A percentile compares a stretch with the other conserved stretches of the same genome.
Conservation (phyloP, 192 early-diverging fungal species). For the Jimgerdemannia flammicorona region DNA sequence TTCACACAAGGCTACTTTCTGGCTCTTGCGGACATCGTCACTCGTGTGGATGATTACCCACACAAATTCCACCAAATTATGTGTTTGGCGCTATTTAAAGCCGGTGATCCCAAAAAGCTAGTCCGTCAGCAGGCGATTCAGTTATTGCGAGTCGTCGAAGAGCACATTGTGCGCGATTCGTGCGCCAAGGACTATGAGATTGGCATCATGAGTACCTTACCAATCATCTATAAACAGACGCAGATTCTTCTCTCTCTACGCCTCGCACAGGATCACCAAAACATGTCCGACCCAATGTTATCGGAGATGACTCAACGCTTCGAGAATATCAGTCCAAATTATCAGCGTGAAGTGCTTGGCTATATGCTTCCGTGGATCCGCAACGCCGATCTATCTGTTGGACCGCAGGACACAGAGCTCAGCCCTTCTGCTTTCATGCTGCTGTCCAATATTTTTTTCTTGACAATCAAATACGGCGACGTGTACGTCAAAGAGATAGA, state of each 20-base stretch:
- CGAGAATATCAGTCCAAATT: slow-evolving; percentile 51
- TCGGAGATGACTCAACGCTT: slow-evolving; percentile 74
- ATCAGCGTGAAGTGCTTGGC: slow-evolving; percentile 65
- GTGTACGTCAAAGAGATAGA: slow-evolving; percentile 73
- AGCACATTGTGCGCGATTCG: slow-evolving; percentile 53
- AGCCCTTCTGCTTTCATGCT: slow-evolving; percentile 50
- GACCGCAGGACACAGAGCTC: slow-evolving; percentile 39
- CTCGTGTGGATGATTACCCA: slow-evolving; percentile 58
- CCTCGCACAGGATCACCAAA: slow-evolving; percentile 59
- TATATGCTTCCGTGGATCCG: slow-evolving; percentile 82
- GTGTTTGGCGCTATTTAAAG: slow-evolving; percentile 73
- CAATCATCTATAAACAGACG: slow-evolving; percentile 76
- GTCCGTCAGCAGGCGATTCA: slow-evolving; percentile 69
- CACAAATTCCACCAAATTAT: slow-evolving; percentile 57
- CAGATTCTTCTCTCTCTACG: slow-evolving; percentile 67
- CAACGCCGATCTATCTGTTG: slow-evolving; percentile 59
- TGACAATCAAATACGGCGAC: slow-evolving; percentile 81
- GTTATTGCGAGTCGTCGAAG: slow-evolving; percentile 69
- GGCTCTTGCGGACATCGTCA: slow-evolving; percentile 69
- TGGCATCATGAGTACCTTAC: slow-evolving; percentile 64
- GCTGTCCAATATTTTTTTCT: slow-evolving; percentile 74
- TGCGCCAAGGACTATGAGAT: slow-evolving; percentile 64
- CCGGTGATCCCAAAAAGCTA: slow-evolving; percentile 64
- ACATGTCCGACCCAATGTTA: slow-evolving; percentile 65
- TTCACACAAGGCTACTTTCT: slow-evolving; percentile 71